These are phyloP conservation scores for Trichocladium antarcticum DNA, from an alignment of 495 filamentous ascomycete species.

Conservation along the genomic window DNA sequence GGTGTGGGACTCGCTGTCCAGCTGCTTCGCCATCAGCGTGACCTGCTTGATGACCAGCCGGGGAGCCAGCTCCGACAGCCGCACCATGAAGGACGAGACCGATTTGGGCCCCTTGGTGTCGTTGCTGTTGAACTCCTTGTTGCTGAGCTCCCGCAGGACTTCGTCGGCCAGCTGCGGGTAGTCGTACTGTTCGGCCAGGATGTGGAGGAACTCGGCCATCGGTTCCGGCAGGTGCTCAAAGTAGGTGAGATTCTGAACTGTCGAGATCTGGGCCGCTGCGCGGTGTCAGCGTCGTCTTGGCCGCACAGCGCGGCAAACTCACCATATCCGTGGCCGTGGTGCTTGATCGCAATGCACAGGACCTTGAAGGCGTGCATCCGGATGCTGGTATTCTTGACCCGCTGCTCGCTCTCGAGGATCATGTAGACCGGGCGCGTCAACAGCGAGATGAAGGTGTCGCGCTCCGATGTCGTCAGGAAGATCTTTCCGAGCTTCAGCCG, in stretches of 20 bases:
- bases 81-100: conserved; percentile 89
- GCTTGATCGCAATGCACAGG: conserved; percentile 91
- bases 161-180: conserved; percentile 93
- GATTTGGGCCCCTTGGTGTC: conserved; percentile 93
- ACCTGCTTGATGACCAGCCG: conserved; percentile 94
- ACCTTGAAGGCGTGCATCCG: conserved; percentile 97
- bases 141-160: conserved; percentile 84
- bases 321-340: conserved; percentile 97
- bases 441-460: conserved; percentile 85
- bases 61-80: conserved; percentile 90
- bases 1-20: conserved; percentile 96
- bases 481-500: conserved; percentile 85
- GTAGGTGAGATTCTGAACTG: conserved; percentile 93
- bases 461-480: conserved; percentile 91
- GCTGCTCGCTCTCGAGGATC: conserved; percentile 84
- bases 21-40: conserved; percentile 79
- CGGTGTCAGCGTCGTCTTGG: conserved; percentile 16
- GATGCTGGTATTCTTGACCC: conserved; percentile 81
- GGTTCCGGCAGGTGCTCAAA: conserved; percentile 97
- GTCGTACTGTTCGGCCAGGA: conserved; percentile 93
- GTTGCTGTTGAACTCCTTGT: conserved; percentile 95
- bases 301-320: conserved; percentile 25
- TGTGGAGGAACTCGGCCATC: conserved; percentile 97
- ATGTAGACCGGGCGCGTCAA: conserved; percentile 92
- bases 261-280: conserved; percentile 91